Percentiles rank a stretch among this genome's conserved stretches.
Conservation (phyloP, 768 basidiomycete species). For the Gyrodon lividus region DNA sequence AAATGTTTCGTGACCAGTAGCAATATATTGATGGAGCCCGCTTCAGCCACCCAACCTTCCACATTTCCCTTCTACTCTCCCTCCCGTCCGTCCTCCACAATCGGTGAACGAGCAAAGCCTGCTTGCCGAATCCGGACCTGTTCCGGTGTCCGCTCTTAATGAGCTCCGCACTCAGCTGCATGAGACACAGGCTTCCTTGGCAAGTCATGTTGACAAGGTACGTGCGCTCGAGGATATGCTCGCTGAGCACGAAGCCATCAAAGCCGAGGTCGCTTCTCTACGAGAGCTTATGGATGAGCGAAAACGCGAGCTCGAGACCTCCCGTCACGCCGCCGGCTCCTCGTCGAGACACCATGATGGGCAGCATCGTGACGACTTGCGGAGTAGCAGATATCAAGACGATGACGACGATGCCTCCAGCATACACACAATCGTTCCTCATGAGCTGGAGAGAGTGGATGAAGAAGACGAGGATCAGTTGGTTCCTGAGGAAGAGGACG, state of each 20-base stretch:
- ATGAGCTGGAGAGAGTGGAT: slow-evolving; percentile 68
- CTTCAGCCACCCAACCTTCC: slow-evolving; percentile 59
- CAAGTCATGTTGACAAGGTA: slow-evolving; percentile 79
- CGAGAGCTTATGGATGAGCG: slow-evolving; percentile 71
- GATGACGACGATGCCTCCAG: slow-evolving; percentile 75
- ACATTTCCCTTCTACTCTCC: slow-evolving; percentile 62
- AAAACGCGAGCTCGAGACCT: slow-evolving; percentile 46
- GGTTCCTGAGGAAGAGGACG: slow-evolving; percentile 38
- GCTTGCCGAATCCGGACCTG: slow-evolving; percentile 26
- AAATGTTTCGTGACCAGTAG: neutral
- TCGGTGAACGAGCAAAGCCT: slow-evolving; percentile 24
- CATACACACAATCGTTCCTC: slow-evolving; percentile 66
- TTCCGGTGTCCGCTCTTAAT: slow-evolving; percentile 35
- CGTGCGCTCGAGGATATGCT: slow-evolving; percentile 79
- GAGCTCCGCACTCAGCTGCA: slow-evolving; percentile 81
- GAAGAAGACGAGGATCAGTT: slow-evolving; percentile 71
- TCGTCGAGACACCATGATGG: slow-evolving; percentile 23
- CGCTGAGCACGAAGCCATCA: slow-evolving; percentile 81
- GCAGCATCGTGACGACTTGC: slow-evolving; percentile 20
- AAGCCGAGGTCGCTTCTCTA: slow-evolving; percentile 71
- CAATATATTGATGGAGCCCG: slow-evolving; percentile 10
- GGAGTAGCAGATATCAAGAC: slow-evolving; percentile 27
- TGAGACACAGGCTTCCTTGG: slow-evolving; percentile 79
- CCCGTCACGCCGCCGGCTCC: slow-evolving; percentile 20
- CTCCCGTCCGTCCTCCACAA: slow-evolving; percentile 56